phyloP scores from a whole-genome alignment of 768 basidiomycete genomes.

The Clitopilus hobsonii region DNA sequence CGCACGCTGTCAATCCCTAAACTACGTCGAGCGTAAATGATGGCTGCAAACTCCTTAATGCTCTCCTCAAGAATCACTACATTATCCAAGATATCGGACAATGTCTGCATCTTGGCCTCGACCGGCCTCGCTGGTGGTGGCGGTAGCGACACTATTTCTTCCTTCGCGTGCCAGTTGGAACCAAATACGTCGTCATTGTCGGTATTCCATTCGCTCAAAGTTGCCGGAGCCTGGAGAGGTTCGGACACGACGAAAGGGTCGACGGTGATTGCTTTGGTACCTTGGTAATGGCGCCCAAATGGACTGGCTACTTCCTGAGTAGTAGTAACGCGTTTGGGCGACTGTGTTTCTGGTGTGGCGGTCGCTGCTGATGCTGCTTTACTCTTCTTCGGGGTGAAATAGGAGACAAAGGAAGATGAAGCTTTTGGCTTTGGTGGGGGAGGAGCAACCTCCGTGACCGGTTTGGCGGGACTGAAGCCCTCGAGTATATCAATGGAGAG shows the following conservation, averaged over 20 bases:
- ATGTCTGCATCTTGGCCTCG: slow-evolving; percentile 47
- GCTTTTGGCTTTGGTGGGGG: slow-evolving; percentile 47
- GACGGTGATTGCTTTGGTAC: slow-evolving; percentile 66
- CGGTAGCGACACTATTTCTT: slow-evolving; percentile 16
- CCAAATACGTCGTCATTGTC: slow-evolving; percentile 75
- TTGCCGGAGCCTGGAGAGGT: slow-evolving; percentile 27
- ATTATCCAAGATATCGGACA: slow-evolving; percentile 87
- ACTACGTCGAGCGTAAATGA: slow-evolving; percentile 78
- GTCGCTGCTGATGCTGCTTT: slow-evolving; percentile 31
- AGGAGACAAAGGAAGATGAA: slow-evolving; percentile 65
- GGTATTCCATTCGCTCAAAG: slow-evolving; percentile 38
- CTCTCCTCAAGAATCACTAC: slow-evolving; percentile 93
- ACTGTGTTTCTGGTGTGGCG: slow-evolving; percentile 35
- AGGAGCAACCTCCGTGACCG: slow-evolving; percentile 26
- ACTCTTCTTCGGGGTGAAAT: slow-evolving; percentile 74
- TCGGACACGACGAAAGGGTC: slow-evolving; percentile 62
- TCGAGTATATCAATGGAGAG: slow-evolving; percentile 62
- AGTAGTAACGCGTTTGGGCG: slow-evolving; percentile 31
- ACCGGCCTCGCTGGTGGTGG: slow-evolving; percentile 24
- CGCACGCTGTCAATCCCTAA: slow-evolving; percentile 81
- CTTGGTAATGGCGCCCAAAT: slow-evolving; percentile 80
- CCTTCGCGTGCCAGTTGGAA: slow-evolving; percentile 38
- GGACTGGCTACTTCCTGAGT: slow-evolving; percentile 62
- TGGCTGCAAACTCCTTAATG: slow-evolving; percentile 87
- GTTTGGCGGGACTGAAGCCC: slow-evolving; percentile 27